A percentile compares a stretch with the other conserved stretches of the same genome.
Evolutionary conservation across 1,284 basidiomycete species (phyloP).

Genomic region (Ceratobasidium theobromae): DNA sequence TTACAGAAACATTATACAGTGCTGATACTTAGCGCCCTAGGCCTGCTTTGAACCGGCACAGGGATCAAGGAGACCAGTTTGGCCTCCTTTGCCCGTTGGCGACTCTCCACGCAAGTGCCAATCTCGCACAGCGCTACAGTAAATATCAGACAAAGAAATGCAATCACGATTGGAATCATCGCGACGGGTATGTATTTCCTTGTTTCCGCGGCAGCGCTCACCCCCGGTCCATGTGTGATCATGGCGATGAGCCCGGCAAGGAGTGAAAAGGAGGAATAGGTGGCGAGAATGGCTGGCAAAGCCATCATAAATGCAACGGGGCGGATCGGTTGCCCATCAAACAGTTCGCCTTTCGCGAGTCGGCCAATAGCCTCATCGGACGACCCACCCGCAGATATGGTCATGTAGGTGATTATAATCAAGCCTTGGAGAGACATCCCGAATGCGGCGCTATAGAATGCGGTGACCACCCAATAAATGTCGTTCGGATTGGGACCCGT

Average conservation of each 20-base stretch:
- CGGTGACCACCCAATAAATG: constrained; percentile 14
- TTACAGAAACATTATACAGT: too few species aligned
- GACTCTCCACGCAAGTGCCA: too few species aligned
- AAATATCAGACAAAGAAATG: too few species aligned
- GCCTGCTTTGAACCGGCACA: too few species aligned
- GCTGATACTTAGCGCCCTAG: too few species aligned
- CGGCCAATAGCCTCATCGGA: constrained; percentile 16
- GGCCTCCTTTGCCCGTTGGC: too few species aligned
- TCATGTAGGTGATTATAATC: constrained; percentile 16
- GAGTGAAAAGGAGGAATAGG: constrained; percentile 2
- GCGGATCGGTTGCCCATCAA: neutral
- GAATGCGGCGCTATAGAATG: constrained; percentile 18
- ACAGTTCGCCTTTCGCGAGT: constrained; percentile 2
- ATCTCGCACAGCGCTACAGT: too few species aligned
- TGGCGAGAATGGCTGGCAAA: neutral
- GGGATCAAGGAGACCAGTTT: too few species aligned
- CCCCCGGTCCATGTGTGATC: neutral
- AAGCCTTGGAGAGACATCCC: constrained; percentile 11
- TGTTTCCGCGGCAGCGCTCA: neutral
- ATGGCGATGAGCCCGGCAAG: neutral
- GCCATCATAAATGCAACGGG: constrained; percentile 2
- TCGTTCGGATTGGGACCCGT: neutral
- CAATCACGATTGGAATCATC: too few species aligned
- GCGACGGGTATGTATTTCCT: too few species aligned
- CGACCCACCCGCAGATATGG: constrained; percentile 3